Conservation (phyloP, 2,329 filamentous ascomycete species). For the Leptographium radiaticola region DNA sequence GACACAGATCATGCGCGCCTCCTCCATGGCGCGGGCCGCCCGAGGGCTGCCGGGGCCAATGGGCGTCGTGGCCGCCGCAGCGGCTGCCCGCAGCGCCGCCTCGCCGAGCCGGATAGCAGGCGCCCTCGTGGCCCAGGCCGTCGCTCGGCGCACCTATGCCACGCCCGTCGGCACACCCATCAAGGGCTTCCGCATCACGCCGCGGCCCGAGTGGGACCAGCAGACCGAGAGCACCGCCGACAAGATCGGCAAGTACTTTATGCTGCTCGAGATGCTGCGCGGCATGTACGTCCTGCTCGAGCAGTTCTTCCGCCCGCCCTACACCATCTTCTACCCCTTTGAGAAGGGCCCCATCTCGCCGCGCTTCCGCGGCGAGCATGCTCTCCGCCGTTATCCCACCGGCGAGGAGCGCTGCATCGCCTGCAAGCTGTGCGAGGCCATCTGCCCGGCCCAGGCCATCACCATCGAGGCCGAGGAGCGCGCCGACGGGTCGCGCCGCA, state of each 20-base stretch:
- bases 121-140: not conserved
- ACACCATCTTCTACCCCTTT: constrained; percentile 98
- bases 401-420: constrained; percentile 98
- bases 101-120: not conserved
- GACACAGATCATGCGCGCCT: constrained; percentile 10
- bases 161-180: constrained; percentile 69
- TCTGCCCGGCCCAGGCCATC: constrained; percentile 96
- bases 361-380: constrained; percentile 96
- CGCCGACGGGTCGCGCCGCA: constrained; percentile 86
- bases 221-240: constrained; percentile 65
- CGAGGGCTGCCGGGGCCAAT: constrained; percentile 1
- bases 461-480: constrained; percentile 99
- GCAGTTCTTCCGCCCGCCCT: constrained; percentile 97
- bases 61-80: not conserved
- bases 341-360: constrained; percentile 98
- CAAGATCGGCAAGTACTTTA: constrained; percentile 83
- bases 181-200: constrained; percentile 64
- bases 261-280: constrained; percentile 88
- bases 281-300: constrained; percentile 97
- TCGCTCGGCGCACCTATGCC: constrained; percentile 31
- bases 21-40: not conserved
- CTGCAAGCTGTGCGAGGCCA: constrained; percentile 98
- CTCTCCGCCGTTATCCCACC: constrained; percentile 86
- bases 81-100: constrained; percentile 1
- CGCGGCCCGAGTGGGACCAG: constrained; percentile 67